phyloP scores from a whole-genome alignment of 805 yeast genomes.

The Candida nemodendra region DNA sequence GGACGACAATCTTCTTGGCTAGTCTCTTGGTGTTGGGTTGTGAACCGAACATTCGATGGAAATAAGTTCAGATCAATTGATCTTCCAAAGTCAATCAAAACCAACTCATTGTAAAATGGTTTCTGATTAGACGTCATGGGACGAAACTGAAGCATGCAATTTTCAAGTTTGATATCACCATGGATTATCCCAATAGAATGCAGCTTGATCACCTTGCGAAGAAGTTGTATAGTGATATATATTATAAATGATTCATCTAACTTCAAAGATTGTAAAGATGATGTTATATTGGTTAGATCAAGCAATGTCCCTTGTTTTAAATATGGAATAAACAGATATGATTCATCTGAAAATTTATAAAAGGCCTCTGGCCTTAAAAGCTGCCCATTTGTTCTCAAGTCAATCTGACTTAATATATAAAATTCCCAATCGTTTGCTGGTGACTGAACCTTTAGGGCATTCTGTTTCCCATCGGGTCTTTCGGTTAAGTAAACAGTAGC shows the following conservation, averaged over 20 bases:
- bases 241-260: slow-evolving; percentile 62
- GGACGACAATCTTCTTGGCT: slow-evolving; percentile 68
- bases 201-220: slow-evolving; percentile 57
- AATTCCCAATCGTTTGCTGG: slow-evolving; percentile 81
- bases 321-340: slow-evolving; percentile 64
- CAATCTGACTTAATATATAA: slow-evolving; percentile 63
- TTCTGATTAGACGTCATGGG: slow-evolving; percentile 20
- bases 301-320: slow-evolving; percentile 69
- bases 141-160: slow-evolving; percentile 68
- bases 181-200: slow-evolving; percentile 71
- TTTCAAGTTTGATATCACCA: slow-evolving; percentile 84
- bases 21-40: slow-evolving; percentile 58
- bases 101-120: slow-evolving; percentile 21
- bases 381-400: slow-evolving; percentile 32
- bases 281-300: slow-evolving; percentile 59
- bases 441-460: slow-evolving; percentile 71
- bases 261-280: slow-evolving; percentile 30
- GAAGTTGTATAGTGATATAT: slow-evolving; percentile 62
- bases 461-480: slow-evolving; percentile 48
- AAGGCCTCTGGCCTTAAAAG: slow-evolving; percentile 48
- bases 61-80: slow-evolving; percentile 68
- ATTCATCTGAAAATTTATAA: slow-evolving; percentile 62
- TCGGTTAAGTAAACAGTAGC: slow-evolving; percentile 77
- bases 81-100: slow-evolving; percentile 77
- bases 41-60: slow-evolving; percentile 49